Evolutionary conservation across 2,329 filamentous ascomycete species (phyloP).

Genomic region (Penicillium olsonii): DNA sequence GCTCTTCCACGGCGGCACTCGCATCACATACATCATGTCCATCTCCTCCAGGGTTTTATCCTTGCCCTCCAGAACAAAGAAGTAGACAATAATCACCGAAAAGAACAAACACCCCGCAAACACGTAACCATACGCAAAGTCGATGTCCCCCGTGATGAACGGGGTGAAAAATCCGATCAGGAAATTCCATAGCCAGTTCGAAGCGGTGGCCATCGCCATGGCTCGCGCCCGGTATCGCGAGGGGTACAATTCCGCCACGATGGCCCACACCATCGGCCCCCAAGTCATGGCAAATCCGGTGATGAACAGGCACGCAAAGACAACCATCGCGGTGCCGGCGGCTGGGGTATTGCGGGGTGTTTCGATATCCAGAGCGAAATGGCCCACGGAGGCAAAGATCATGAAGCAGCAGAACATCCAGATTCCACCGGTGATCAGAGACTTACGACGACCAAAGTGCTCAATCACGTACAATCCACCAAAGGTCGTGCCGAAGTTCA

Average conservation of each 20-base stretch:
- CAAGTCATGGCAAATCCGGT: constrained; percentile 68
- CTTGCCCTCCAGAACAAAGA: constrained; percentile 72
- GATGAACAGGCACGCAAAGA: constrained; percentile 71
- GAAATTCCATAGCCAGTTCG: constrained; percentile 77
- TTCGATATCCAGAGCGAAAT: constrained; percentile 39
- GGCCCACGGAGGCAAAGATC: constrained; percentile 63
- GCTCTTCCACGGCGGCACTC: constrained; percentile 62
- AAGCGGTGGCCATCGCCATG: constrained; percentile 73
- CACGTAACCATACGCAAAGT: constrained; percentile 74
- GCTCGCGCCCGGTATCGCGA: constrained; percentile 64
- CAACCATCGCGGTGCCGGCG: constrained; percentile 67
- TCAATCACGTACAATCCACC: constrained; percentile 70
- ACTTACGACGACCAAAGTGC: constrained; percentile 66
- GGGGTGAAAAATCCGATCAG: constrained; percentile 74
- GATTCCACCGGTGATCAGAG: constrained; percentile 64
- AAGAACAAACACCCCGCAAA: constrained; percentile 71
- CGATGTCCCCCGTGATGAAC: constrained; percentile 71
- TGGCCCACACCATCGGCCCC: constrained; percentile 61
- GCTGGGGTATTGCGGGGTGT: constrained; percentile 47
- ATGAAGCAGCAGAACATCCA: constrained; percentile 68
- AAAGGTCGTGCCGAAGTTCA: constrained; percentile 69
- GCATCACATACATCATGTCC: constrained; percentile 70
- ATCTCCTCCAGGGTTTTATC: constrained; percentile 72
- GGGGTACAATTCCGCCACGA: constrained; percentile 47
- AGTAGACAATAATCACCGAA: constrained; percentile 65